Conservation (phyloP, 176 grass and related monocot species). For the Hyparrhenia diplandra region DNA sequence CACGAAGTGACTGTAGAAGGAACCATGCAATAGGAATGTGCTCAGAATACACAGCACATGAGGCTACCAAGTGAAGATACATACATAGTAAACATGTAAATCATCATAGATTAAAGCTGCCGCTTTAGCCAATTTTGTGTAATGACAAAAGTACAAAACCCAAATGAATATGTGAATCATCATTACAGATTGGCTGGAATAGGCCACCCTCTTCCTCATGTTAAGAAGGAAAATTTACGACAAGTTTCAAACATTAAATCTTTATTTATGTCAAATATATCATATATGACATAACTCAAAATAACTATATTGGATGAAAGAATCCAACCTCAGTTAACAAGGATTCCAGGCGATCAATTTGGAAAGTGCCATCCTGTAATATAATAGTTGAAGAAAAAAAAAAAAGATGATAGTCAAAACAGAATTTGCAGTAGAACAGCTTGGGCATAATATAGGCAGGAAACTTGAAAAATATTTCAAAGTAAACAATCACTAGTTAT, state of each 20-base stretch:
- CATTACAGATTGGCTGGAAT: neutral
- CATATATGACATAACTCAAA: neutral
- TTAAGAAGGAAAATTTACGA: neutral
- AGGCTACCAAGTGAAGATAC: neutral
- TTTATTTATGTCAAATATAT: constrained; percentile 4
- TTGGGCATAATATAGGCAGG: neutral
- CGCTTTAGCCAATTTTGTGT: neutral
- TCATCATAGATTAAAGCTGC: neutral
- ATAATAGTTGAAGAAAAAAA: constrained; percentile 17
- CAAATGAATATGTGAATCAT: neutral
- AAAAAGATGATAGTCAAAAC: constrained; percentile 25
- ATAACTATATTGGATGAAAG: constrained; percentile 7
- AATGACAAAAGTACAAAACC: neutral
- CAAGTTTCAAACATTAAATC: constrained; percentile 2
- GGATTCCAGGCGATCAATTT: constrained; percentile 94
- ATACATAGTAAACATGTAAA: neutral
- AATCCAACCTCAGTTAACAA: constrained; percentile 78
- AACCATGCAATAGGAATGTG: constrained; percentile 11
- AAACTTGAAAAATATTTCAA: constrained; percentile 4
- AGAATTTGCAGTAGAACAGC: constrained; percentile 21
- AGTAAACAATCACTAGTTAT: neutral
- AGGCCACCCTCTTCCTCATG: neutral
- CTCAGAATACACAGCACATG: neutral
- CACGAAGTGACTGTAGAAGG: constrained; percentile 72
- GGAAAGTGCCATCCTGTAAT: constrained; percentile 75